Percentiles rank a stretch among this genome's conserved stretches.
Evolutionary conservation across 148 eudicot genomes (phyloP).

Genomic region (Dysphania ambrosioides): DNA sequence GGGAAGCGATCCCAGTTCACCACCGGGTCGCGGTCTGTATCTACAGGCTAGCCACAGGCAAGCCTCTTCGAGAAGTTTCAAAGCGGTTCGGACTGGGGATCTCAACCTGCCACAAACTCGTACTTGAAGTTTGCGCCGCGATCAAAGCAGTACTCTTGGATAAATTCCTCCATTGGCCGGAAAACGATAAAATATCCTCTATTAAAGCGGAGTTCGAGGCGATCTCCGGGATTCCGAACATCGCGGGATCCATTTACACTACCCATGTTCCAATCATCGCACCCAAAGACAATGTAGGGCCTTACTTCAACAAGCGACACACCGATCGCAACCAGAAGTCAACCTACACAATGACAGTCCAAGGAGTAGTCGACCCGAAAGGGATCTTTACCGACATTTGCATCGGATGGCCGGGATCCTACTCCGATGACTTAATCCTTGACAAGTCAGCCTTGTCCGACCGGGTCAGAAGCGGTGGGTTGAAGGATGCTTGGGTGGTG

Average conservation of each 20-base stretch:
- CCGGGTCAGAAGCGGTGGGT: constrained; percentile 39
- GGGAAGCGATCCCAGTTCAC: constrained; percentile 65
- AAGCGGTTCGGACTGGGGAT: constrained; percentile 69
- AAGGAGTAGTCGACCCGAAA: constrained; percentile 58
- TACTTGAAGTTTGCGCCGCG: constrained; percentile 62
- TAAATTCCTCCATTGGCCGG: constrained; percentile 62
- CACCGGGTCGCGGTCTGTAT: constrained; percentile 81
- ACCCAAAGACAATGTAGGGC: constrained; percentile 48
- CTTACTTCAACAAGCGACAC: constrained; percentile 65
- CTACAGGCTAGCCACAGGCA: constrained; percentile 77
- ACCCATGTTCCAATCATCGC: constrained; percentile 79
- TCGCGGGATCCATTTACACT: constrained; percentile 66
- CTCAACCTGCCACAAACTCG: constrained; percentile 74
- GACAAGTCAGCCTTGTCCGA: constrained; percentile 53
- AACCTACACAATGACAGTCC: constrained; percentile 60
- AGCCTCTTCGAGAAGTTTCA: constrained; percentile 67
- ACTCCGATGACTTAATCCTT: constrained; percentile 55
- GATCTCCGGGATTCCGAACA: constrained; percentile 54
- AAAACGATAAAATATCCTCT: constrained; percentile 23
- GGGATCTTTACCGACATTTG: constrained; percentile 64
- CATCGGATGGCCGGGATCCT: constrained; percentile 80
- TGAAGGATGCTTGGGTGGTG: constrained; percentile 44
- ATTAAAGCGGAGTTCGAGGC: constrained; percentile 37
- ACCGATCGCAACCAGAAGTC: constrained; percentile 78
- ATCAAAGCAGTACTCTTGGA: constrained; percentile 52